Conservation (phyloP, 352 stramenopile genomes). For the Chrysophaeum taylorii region DNA sequence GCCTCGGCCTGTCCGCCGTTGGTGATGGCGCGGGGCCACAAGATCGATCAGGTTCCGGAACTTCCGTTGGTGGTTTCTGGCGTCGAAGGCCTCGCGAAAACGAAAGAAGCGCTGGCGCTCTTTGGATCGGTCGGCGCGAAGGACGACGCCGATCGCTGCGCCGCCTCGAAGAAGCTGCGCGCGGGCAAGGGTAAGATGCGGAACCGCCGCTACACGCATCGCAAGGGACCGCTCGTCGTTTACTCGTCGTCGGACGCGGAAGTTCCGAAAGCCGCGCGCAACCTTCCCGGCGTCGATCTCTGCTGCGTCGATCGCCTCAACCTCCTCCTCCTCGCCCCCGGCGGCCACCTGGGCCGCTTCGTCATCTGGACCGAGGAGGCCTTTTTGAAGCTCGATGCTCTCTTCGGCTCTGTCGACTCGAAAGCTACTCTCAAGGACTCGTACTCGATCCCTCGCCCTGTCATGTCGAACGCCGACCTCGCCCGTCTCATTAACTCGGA, state of each 20-base stretch:
- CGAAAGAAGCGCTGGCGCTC: conserved; percentile 81
- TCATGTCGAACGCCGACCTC: conserved; percentile 95
- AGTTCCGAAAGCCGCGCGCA: conserved; percentile 88
- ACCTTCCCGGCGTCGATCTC: conserved; percentile 93
- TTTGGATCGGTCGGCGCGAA: conserved; percentile 82
- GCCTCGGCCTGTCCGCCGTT: conserved; percentile 89
- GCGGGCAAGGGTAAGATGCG: conserved; percentile 95
- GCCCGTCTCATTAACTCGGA: conserved; percentile 98
- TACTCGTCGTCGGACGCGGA: conserved; percentile 80
- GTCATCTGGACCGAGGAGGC: conserved; percentile 95
- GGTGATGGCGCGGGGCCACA: conserved; percentile 93
- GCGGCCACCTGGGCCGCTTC: conserved; percentile 96
- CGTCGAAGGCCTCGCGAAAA: conserved; percentile 84
- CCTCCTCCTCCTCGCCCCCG: conserved; percentile 90
- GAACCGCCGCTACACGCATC: conserved; percentile 90
- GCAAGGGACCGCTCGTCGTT: conserved; percentile 88
- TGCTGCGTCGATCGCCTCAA: conserved; percentile 93
- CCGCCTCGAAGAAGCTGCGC: conserved; percentile 92
- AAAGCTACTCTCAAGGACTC: conserved; percentile 74
- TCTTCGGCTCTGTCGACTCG: conserved; percentile 87
- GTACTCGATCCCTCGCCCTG: conserved; percentile 80
- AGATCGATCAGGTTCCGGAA: conserved; percentile 88
- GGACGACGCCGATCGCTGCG: conserved; percentile 92
- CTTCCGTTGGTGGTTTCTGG: conserved; percentile 92
- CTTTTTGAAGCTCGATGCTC: conserved; percentile 87